phyloP scores from a whole-genome alignment of 2,329 filamentous ascomycete species.

The Cladobotryum protrusum region DNA sequence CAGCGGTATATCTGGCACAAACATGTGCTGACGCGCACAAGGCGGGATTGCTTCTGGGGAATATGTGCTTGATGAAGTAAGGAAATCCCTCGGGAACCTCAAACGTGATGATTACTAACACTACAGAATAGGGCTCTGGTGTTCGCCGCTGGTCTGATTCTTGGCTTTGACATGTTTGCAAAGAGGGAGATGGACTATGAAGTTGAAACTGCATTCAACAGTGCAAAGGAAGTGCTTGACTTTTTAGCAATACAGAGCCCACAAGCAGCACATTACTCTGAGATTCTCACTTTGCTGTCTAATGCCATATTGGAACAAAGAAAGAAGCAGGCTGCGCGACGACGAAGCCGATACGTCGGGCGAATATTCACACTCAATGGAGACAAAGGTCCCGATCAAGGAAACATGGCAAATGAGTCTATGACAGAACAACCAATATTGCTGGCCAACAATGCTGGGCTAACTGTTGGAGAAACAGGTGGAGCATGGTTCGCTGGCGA shows the following conservation, averaged over 20 bases:
- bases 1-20: constrained; percentile 49
- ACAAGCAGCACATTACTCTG: constrained; percentile 51
- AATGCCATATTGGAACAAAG: constrained; percentile 39
- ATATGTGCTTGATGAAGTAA: constrained; percentile 56
- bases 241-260: constrained; percentile 43
- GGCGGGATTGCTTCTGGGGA: constrained; percentile 39
- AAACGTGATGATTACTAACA: neutral
- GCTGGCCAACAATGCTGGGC: neutral
- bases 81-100: constrained; percentile 7
- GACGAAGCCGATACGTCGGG: constrained; percentile 23
- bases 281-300: constrained; percentile 44
- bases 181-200: constrained; percentile 38
- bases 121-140: constrained; percentile 38
- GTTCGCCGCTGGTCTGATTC: constrained; percentile 50
- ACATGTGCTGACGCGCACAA: constrained; percentile 44
- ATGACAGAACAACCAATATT: neutral
- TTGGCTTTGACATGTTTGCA: constrained; percentile 51
- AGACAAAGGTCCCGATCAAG: neutral
- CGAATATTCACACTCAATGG: constrained; percentile 19
- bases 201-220: constrained; percentile 42
- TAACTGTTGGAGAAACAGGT: constrained; percentile 5
- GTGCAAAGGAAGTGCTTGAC: constrained; percentile 43
- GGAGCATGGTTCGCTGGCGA: constrained; percentile 9
- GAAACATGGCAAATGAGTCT: neutral
- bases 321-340: constrained; percentile 15